Evolutionary conservation across 768 basidiomycete genomes (phyloP).

Genomic region (Podaxis pistillaris): DNA sequence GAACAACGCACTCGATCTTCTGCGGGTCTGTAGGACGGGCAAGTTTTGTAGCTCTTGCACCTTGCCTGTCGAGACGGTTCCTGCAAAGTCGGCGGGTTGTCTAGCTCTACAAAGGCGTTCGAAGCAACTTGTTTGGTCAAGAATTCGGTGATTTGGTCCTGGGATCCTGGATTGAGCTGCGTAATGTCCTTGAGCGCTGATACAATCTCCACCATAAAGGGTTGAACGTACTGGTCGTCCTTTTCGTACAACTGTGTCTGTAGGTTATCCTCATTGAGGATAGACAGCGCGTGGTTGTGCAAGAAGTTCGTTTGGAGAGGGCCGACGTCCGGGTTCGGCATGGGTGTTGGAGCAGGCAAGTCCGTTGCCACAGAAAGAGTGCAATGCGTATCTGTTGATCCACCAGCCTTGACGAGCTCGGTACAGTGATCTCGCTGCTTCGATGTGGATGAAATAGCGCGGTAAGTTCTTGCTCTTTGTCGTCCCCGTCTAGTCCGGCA

Average conservation of each 20-base stretch:
- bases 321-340: constrained; percentile 30
- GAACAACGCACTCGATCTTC: no score
- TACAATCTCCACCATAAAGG: constrained; percentile 95
- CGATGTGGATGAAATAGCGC: constrained; percentile 93
- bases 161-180: no score
- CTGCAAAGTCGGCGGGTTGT: constrained; percentile 97
- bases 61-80: constrained; percentile 77
- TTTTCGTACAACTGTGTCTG: constrained; percentile 80
- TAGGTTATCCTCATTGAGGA: constrained; percentile 87
- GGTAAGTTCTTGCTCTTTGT: constrained; percentile 84
- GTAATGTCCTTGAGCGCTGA: constrained; percentile 99
- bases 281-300: constrained; percentile 79
- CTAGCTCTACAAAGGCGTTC: constrained; percentile 96
- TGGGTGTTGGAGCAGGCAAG: neutral
- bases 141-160: constrained; percentile 62
- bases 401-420: constrained; percentile 64
- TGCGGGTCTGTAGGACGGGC: no score
- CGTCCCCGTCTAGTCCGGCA: constrained; percentile 54
- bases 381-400: constrained; percentile 1
- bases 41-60: no score
- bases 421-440: constrained; percentile 71
- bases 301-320: constrained; percentile 83
- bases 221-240: constrained; percentile 91
- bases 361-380: constrained; percentile 1
- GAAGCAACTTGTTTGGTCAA: constrained; percentile 89